Percentiles rank a stretch among this genome's conserved stretches.
These are phyloP conservation scores for Nannochloris sp. DNA, from an alignment of 139 green algal genomes.

Conservation along the genomic window DNA sequence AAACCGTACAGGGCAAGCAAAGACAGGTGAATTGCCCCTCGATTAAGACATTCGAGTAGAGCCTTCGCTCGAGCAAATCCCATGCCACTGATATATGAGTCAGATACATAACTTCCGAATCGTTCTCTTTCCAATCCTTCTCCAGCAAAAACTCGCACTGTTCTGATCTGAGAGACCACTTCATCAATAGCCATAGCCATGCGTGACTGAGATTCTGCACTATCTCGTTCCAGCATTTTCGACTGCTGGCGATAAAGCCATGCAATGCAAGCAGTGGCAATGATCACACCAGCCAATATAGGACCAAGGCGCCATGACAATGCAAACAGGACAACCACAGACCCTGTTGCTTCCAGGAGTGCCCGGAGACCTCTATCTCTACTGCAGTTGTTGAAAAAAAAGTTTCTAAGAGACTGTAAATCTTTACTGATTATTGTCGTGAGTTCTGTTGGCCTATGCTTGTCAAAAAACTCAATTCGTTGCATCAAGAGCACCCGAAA, in stretches of 20 bases:
- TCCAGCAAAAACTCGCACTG: conserved; percentile 68
- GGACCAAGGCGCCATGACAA: conserved; percentile 76
- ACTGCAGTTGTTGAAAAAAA: conserved; percentile 71
- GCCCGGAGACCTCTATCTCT: conserved; percentile 67
- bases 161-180: conserved; percentile 56
- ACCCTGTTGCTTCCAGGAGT: conserved; percentile 59
- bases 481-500: conserved; percentile 77
- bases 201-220: conserved; percentile 39
- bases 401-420: conserved; percentile 68
- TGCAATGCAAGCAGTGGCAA: conserved; percentile 57
- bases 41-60: conserved; percentile 46
- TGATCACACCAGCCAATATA: conserved; percentile 64
- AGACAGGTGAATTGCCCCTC: conserved; percentile 60
- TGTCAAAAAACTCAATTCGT: conserved; percentile 54
- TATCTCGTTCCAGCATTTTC: conserved; percentile 38
- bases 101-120: conserved; percentile 56
- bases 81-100: conserved; percentile 51
- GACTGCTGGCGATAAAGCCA: conserved; percentile 60
- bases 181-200: conserved; percentile 51
- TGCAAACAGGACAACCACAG: conserved; percentile 55
- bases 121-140: conserved; percentile 74
- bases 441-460: conserved; percentile 49
- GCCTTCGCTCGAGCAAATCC: conserved; percentile 69
- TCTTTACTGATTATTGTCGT: conserved; percentile 65
- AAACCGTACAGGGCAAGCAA: conserved; percentile 72